Base-by-base conservation (phyloP, 768 basidiomycete species). In the Lactarius indigo region DNA sequence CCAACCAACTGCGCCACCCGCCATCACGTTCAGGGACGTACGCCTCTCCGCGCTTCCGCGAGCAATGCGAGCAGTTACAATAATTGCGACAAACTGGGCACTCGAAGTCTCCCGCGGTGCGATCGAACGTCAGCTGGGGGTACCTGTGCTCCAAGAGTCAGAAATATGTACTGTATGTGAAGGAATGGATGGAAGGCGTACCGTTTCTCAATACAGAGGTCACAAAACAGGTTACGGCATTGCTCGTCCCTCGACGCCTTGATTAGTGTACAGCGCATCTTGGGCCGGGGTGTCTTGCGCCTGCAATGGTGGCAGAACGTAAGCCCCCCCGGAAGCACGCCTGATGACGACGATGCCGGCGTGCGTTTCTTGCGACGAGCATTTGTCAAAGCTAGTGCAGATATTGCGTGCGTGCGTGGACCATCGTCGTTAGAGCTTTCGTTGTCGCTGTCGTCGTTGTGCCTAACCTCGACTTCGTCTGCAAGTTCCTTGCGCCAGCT, bases 21-120 rank as follows among this genome's bases (percentile, higher is more conserved):
- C 68, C 73, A 1, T 69, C 70, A 54, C 74, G 68, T 69, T 74
- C 74, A 8, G 78, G 74, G 12, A 84, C 63, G 64, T 84, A 85
- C 15, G 72, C 68, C 59, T 83, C 85, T 7, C 84, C 83, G 6
- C 85, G 78, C 64, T 69, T 78, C 31, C 72, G 68, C 18, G 80
- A 76, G 69, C 84, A 86, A 0, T 6, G 0, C 13, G 82, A 80
- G 71, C 85, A 87, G 58, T 81, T 84, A 74, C 85, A 87, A 13
- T 68, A 79, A 10, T 75, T 70, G 5, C 72, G 70, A 70, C 85
- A 87, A n/a, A 30, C 69, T 0, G 85, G 85, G 69, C 86, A 87
- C 28, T 70, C 63, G 61, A 80, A 81, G 8, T 54, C 37, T 2
- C 56, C 44, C n/a, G 68, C 68, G 33, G 59, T 71, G 39, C 72